Evolutionary conservation across 805 yeast genomes (phyloP).

Genomic region (Wickerhamomyces rabaulensis): DNA sequence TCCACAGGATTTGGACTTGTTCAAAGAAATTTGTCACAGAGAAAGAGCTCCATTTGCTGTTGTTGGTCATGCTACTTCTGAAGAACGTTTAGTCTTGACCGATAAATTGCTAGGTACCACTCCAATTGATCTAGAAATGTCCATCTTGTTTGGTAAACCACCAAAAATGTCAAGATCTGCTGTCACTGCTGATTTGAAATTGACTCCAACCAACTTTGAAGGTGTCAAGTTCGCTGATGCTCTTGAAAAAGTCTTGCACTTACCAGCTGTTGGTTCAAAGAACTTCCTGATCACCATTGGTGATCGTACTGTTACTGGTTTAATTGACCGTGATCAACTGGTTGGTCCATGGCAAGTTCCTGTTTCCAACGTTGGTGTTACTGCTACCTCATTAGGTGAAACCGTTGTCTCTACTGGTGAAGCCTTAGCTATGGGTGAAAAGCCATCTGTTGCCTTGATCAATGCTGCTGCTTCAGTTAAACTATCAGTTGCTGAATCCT

Average conservation of each 20-base stretch:
- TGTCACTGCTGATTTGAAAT: conserved; percentile 50
- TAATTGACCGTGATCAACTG: conserved; percentile 95
- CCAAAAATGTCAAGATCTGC: conserved; percentile 89
- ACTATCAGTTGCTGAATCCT: conserved; percentile 92
- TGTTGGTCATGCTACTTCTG: conserved; percentile 90
- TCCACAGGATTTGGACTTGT: conserved; percentile 64
- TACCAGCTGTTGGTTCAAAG: conserved; percentile 95
- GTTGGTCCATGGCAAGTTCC: conserved; percentile 99
- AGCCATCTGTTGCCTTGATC: conserved; percentile 84
- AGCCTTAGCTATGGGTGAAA: conserved; percentile 96
- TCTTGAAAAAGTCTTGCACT: conserved; percentile 70
- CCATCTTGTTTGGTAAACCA: conserved; percentile 91
- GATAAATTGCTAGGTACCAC: conserved; percentile 74
- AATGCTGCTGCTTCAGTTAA: conserved; percentile 89
- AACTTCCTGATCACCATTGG: conserved; percentile 95
- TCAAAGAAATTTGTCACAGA: conserved; percentile 79
- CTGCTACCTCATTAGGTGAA: conserved; percentile 84
- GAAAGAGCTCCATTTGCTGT: conserved; percentile 96
- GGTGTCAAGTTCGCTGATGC: conserved; percentile 53
- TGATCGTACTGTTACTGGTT: conserved; percentile 95
- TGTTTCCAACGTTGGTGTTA: conserved; percentile 96
- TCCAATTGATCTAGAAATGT: conserved; percentile 95
- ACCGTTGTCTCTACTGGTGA: conserved; percentile 78
- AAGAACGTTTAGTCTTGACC: conserved; percentile 73
- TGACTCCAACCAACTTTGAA: conserved; percentile 33